Evolutionary conservation across 1,284 basidiomycete species (phyloP), one percentile per base, ranked within the genome.

Genomic region (Schizopora paradoxa): DNA sequence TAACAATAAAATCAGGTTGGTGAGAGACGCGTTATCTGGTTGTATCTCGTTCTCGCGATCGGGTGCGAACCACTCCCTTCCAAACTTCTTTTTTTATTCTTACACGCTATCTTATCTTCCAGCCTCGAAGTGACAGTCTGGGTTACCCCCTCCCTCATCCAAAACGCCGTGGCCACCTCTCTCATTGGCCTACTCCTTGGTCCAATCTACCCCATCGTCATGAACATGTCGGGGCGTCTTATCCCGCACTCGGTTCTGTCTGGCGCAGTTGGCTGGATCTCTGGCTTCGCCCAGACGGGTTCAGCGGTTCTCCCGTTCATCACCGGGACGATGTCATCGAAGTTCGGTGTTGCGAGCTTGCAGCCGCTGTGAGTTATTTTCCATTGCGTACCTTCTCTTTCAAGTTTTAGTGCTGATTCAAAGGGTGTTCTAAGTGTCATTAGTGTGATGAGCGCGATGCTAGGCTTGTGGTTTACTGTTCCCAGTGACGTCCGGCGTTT

Each of bases 71-170:
- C 33, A 29, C 48, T 31, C 36, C 40, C 43, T 43, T 42, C 36
- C 29, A n/a, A 32, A 21, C 28, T 31, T n/a, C 14, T 31, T 13
- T 4, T 33, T 27, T 10, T 19, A 6, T 44, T 63, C 25, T 13
- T 23, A 3, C n/a, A n/a, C n/a, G n/a, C n/a, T n/a, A 27, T 35
- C 14, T 6, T 29, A 11, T 7, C 6, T 16, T 21, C 16, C 22
- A 77, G 76, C 3, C 67, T 85, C 18, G 75, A 83, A 54, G 57
- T 82, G 13, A 66, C 78, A 18, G 66, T 86, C 33, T 86, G 82
- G 84, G 68, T 77, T 19, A 73, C 78, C 2, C 74, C 76, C 21
- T 76, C 74, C 4, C 63, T 84, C 22, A 61, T 82, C 29, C 75
- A 73, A 16, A 75, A 77, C 58, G 81, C 78, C 0, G 62, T 83